Conservation (phyloP, 2,329 filamentous ascomycete species). For the Tolypocladium tropicale region DNA sequence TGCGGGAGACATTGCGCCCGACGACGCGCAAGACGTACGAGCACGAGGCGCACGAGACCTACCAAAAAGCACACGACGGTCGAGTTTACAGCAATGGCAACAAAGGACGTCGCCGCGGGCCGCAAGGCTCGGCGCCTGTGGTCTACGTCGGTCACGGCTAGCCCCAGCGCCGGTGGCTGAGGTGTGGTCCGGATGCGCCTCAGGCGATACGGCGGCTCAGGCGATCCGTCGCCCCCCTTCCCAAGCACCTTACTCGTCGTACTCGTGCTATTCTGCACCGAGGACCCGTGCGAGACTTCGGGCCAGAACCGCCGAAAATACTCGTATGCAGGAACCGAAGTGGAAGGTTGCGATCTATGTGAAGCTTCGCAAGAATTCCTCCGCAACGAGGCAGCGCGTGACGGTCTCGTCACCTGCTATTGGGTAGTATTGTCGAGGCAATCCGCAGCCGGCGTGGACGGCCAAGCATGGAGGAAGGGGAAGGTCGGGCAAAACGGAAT, state of each 20-base stretch:
- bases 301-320: too few relatives aligned
- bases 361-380: too few relatives aligned
- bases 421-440: not conserved
- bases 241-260: not conserved
- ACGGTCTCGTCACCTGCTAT: not conserved
- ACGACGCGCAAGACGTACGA: not conserved
- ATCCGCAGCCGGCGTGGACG: not conserved
- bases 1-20: not conserved
- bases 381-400: not conserved
- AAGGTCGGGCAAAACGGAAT: not conserved
- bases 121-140: not conserved
- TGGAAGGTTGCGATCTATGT: too few relatives aligned
- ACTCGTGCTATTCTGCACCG: too few relatives aligned
- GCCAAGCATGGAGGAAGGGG: not conserved
- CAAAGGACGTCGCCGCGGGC: not conserved
- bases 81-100: not conserved
- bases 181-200: not conserved
- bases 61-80: too few relatives aligned
- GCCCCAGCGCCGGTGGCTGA: not conserved
- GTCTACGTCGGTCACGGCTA: not conserved
- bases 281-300: too few relatives aligned
- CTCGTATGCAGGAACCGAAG: too few relatives aligned
- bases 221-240: not conserved
- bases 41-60: not conserved
- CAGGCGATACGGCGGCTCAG: not conserved